Evolutionary conservation across 2,329 filamentous ascomycete species (phyloP).

Genomic region (Didymella arachidicola): DNA sequence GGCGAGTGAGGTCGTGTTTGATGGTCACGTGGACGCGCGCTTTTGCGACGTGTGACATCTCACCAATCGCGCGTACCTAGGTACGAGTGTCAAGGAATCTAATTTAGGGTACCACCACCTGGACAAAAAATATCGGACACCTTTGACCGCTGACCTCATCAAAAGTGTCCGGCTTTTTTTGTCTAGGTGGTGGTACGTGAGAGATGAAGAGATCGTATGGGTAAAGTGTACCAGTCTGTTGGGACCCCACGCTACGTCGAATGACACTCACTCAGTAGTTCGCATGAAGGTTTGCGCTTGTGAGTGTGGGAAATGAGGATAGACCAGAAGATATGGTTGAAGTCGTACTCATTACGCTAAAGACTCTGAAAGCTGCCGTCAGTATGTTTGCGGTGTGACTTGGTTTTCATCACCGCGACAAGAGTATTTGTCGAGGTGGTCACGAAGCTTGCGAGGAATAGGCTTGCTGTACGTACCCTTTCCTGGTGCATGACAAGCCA

Average conservation of each 20-base stretch:
- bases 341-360: background rate
- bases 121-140: no score
- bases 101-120: no score
- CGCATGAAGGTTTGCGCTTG: slow-evolving; percentile 1
- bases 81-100: background rate
- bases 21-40: background rate
- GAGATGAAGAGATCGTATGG: background rate
- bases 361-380: background rate
- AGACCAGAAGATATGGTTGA: background rate
- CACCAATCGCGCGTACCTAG: background rate
- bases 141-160: no score
- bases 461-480: no score
- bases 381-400: background rate
- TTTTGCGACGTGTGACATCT: background rate
- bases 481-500: no score
- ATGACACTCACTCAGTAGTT: background rate
- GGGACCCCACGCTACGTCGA: background rate
- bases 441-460: background rate
- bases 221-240: slow-evolving; percentile 1
- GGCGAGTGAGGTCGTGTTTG: background rate
- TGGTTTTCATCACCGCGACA: background rate
- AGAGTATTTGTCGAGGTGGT: no score
- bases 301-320: background rate
- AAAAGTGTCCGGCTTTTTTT: no score
- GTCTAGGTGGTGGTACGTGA: no score